A percentile compares a stretch with the other conserved stretches of the same genome.
These are phyloP conservation scores for Prosopis cineraria DNA, from an alignment of 306 rosid genomes.

Conservation along the genomic window DNA sequence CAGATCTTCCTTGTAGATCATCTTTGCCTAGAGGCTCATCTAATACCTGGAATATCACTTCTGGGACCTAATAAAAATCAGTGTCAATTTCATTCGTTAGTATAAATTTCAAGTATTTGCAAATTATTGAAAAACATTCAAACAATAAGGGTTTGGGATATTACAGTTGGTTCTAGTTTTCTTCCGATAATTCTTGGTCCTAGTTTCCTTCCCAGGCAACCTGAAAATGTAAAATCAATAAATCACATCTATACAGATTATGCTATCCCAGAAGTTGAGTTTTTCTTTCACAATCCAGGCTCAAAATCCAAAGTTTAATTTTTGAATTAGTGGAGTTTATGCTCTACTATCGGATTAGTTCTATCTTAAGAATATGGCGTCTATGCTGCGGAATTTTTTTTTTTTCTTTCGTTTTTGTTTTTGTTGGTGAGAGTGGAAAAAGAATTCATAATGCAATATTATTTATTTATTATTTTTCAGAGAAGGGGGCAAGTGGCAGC, in stretches of 20 bases:
- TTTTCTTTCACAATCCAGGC: neutral
- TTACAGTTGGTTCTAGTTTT: slow-evolving; percentile 71
- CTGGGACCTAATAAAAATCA: slow-evolving; percentile 75
- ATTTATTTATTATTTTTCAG: slow-evolving; percentile 2
- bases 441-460: slow-evolving; percentile 1
- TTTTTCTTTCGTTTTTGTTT: too few species aligned
- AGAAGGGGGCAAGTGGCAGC: neutral
- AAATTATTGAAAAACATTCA: neutral
- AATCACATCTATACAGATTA: neutral
- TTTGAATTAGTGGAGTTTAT: slow-evolving; percentile 4
- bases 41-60: slow-evolving; percentile 81
- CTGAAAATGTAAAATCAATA: slow-evolving; percentile 45
- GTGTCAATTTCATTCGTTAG: slow-evolving; percentile 35
- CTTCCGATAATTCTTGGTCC: slow-evolving; percentile 91
- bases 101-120: slow-evolving; percentile 5
- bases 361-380: neutral
- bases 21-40: slow-evolving; percentile 67
- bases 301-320: neutral
- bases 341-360: neutral
- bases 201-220: slow-evolving; percentile 90
- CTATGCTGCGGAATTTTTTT: neutral
- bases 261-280: neutral
- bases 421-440: too few species aligned
- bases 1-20: slow-evolving; percentile 73
- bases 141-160: slow-evolving; percentile 28